Conservation (phyloP, 1,284 basidiomycete species). For the Coriolopsis trogii region DNA sequence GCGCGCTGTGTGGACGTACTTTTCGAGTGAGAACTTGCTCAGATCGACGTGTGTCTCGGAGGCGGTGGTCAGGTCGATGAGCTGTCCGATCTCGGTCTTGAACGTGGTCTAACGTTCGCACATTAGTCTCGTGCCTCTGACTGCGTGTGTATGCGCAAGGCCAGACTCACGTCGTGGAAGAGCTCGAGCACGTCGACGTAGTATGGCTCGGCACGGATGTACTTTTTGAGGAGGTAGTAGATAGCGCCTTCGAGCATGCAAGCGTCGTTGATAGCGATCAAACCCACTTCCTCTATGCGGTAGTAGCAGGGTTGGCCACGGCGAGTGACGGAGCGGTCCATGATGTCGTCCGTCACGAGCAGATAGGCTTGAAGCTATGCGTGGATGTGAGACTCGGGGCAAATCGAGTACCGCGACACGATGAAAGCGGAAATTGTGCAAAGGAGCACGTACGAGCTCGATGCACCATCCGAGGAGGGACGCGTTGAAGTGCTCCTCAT, state of each 20-base stretch:
- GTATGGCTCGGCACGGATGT: constrained; percentile 84
- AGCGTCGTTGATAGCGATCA: constrained; percentile 95
- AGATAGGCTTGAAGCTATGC: constrained; percentile 97
- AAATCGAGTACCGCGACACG: background rate
- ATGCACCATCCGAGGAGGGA: constrained; percentile 96
- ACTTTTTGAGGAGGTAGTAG: constrained; percentile 86
- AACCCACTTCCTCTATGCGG: constrained; percentile 72
- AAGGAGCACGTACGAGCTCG: constrained; percentile 86
- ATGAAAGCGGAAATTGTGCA: background rate
- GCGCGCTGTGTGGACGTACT: no score
- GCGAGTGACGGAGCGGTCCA: constrained; percentile 93
- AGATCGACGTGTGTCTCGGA: constrained; percentile 91
- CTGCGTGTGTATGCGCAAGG: background rate
- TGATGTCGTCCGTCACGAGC: constrained; percentile 97
- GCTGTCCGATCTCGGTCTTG: constrained; percentile 95
- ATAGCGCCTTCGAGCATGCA: constrained; percentile 98
- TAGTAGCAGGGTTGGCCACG: constrained; percentile 99
- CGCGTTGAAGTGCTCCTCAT: constrained; percentile 88
- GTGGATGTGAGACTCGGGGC: background rate
- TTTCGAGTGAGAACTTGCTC: constrained; percentile 83
- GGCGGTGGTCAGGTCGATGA: constrained; percentile 95
- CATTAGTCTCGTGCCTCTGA: constrained; percentile 13
- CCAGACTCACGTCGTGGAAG: constrained; percentile 76
- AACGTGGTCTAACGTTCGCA: constrained; percentile 82
- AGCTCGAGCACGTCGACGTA: constrained; percentile 91